Evolutionary conservation across 768 basidiomycete genomes (phyloP), one percentile per base, ranked within the genome.

Genomic region (Collybia mongolica): DNA sequence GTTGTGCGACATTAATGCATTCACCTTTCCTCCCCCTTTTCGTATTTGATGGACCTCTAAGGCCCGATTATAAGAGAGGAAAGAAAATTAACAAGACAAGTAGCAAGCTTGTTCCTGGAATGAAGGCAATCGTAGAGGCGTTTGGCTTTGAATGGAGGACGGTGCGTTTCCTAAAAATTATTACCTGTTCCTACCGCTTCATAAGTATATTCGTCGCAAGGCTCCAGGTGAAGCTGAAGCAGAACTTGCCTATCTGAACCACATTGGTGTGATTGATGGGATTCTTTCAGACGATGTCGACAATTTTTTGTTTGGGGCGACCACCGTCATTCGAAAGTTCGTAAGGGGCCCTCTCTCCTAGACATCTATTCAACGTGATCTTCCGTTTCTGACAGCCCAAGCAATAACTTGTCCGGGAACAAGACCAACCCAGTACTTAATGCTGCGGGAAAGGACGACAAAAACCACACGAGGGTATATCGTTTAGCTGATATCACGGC

Each of bases 161-260:
- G 64, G 84, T 82, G 60, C 38, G 80, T 64, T 39, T 8, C 19
- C 12, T 19, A 40, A 35, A 12, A 29, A 40, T 14, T 45, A 2
- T 58, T 53, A 54, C 59, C 14, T 57, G 62, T 32, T 26, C 53
- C 64, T 38, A 52, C 64, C 58, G 53, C 20, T 54, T 65, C 5
- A 65, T 68, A 57, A 61, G 52, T 61, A 19, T 65, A 54, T 61
- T 56, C 15, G 62, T 59, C 20, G 51, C 56, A 44, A 85, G 85
- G 94, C 93, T 14, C 94, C 94, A 5, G 93, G 92, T 15, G 95
- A 97, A 67, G 95, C 95, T 0, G 95, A 98, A 65, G 94, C 94
- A 0, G 94, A 96, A 61, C 74, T 98, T 2, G 94, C 94, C 0
- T 86, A 90, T 54, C 74, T 98, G 46, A 94, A 93, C 58, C 73